Conservation (phyloP, 148 eudicot genomes). For the Linanthus parryae region DNA sequence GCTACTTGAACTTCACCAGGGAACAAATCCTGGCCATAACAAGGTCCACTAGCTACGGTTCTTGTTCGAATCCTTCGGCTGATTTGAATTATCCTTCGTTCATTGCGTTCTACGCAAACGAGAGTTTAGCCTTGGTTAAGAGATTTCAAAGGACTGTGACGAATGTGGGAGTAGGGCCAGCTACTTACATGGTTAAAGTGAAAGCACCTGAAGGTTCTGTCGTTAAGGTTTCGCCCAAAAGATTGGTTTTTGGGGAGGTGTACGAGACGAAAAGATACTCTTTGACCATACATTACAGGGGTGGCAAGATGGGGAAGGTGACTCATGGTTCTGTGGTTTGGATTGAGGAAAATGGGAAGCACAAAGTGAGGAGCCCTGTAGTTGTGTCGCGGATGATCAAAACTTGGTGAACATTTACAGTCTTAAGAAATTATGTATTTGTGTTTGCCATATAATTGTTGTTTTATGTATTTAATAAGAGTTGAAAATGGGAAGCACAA, state of each 20-base stretch:
- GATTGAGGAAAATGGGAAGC: slow-evolving; percentile 17
- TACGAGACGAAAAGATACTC: slow-evolving; percentile 19
- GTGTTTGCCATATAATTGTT: too few relatives aligned
- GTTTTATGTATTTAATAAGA: too few relatives aligned
- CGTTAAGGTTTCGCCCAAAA: slow-evolving; percentile 16
- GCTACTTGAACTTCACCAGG: slow-evolving; percentile 14
- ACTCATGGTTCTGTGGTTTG: slow-evolving; percentile 16
- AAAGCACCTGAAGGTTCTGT: slow-evolving; percentile 8
- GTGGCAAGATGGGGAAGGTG: background rate
- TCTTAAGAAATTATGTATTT: too few relatives aligned
- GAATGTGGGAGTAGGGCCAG: slow-evolving; percentile 19
- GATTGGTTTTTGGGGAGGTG: slow-evolving; percentile 14
- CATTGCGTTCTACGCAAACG: slow-evolving; percentile 5
- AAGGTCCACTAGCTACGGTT: slow-evolving; percentile 6
- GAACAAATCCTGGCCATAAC: slow-evolving; percentile 14
- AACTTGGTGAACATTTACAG: slow-evolving; percentile 2
- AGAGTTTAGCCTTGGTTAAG: background rate
- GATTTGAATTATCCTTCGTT: slow-evolving; percentile 22
- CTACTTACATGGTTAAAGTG: slow-evolving; percentile 19
- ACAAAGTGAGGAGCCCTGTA: slow-evolving; percentile 21
- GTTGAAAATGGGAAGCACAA: slow-evolving; percentile 12
- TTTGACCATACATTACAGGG: slow-evolving; percentile 14
- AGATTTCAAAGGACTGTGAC: slow-evolving; percentile 28
- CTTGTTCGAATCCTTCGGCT: slow-evolving; percentile 5
- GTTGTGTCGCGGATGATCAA: slow-evolving; percentile 8